Evolutionary conservation across 805 yeast genomes (phyloP).

Genomic region (Ogataea kodamae): DNA sequence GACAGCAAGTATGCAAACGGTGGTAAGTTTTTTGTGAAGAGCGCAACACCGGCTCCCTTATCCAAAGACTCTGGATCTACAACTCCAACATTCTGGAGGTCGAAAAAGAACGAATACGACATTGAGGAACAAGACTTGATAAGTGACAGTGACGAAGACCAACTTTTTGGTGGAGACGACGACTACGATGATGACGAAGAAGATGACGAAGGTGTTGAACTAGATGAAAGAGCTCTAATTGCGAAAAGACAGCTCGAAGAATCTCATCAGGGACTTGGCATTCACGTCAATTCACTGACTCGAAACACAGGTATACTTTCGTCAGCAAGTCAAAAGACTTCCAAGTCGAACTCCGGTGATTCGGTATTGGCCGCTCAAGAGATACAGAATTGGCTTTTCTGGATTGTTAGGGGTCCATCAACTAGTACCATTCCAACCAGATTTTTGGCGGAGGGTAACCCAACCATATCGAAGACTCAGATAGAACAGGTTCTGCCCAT

Average conservation of each 20-base stretch:
- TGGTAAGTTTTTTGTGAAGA: constrained; percentile 74
- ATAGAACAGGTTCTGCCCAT: constrained; percentile 29
- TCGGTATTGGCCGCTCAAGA: constrained; percentile 22
- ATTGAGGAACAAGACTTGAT: constrained; percentile 20
- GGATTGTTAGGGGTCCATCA: constrained; percentile 62
- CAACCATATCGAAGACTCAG: constrained; percentile 23
- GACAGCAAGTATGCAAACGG: constrained; percentile 88
- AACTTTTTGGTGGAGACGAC: constrained; percentile 15
- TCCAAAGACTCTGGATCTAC: constrained; percentile 14
- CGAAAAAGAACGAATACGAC: constrained; percentile 10
- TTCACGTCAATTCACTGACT: constrained; percentile 3
- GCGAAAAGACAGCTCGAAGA: too few species aligned
- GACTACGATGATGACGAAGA: constrained; percentile 20
- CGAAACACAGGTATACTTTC: constrained; percentile 9
- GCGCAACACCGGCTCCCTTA: constrained; percentile 10
- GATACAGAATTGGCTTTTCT: constrained; percentile 61
- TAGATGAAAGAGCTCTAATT: too few species aligned
- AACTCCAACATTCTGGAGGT: constrained; percentile 25
- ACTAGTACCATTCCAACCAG: constrained; percentile 56
- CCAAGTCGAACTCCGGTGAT: constrained; percentile 9
- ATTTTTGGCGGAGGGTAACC: constrained; percentile 39
- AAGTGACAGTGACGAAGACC: constrained; percentile 32
- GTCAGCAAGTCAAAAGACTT: constrained; percentile 31
- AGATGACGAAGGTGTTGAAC: too few species aligned
- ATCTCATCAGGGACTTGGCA: constrained; percentile 14